Evolutionary conservation across 2,329 filamentous ascomycete species (phyloP), one percentile per base, ranked within the genome.

Genomic region (Diplodia corticola): DNA sequence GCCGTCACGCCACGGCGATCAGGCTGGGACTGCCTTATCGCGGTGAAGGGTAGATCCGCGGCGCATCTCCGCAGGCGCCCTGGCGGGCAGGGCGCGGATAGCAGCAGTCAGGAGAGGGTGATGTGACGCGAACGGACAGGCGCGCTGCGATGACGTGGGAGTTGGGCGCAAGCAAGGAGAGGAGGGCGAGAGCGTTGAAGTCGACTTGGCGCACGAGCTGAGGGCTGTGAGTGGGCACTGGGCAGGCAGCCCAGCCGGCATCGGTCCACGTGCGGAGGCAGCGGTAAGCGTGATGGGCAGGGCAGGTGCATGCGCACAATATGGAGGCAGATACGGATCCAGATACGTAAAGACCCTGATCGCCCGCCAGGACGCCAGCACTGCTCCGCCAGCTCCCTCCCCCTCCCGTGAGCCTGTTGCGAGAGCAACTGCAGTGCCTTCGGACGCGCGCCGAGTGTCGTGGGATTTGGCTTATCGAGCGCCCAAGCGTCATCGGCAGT

Each of bases 11-110:
- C 57, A 61, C 26, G 40, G 3, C 44, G 57, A 61, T 61, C 57
- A 28, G 44, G 26, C 44, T 30, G 44, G 24, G 48, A 26, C 26
- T 61, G 49, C 35, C 57, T 61, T 61, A 61, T 61, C 57, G 49
- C 44, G 26, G 57, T n/a, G 57, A 61, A 59, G 57, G 57, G 44
- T 61, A 61, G 57, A 61, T 61, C 57, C 57, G 57, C 57, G 35
- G 40, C n/a, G 57, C 40, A 49, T 61, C 57, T 26, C 57, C 57
- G 37, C 57, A 49, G 24, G 55, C 17, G 37, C 24, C 55, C 48
- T 46, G 55, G 40, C 37, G 55, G 22, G 26, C 24, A 26, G n/a
- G 26, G 6, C 37, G 55, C 20, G 15, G 24, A 60, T 26, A 46
- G 48, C 24, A 28, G 30, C 60, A 24, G 10, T 65, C 63, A 65